Evolutionary conservation across 1,139 yeast species (phyloP).

Genomic region (Diutina pseudorugosa): DNA sequence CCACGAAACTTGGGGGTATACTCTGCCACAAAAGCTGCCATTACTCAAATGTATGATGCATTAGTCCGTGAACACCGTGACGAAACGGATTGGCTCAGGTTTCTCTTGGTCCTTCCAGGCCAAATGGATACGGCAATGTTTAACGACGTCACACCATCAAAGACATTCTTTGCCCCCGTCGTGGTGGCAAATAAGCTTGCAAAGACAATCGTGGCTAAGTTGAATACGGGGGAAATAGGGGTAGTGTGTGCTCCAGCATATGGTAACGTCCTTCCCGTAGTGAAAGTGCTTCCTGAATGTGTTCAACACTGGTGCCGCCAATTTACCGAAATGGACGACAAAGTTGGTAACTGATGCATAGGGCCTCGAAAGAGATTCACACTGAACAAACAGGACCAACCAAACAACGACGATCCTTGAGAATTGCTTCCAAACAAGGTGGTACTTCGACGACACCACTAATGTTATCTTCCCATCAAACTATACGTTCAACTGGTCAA

Average conservation of each 20-base stretch:
- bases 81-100: constrained; percentile 17
- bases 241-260: constrained; percentile 46
- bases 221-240: constrained; percentile 41
- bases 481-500: too few species aligned
- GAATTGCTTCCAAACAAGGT: too few species aligned
- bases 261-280: constrained; percentile 41
- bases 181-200: constrained; percentile 35
- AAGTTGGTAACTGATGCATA: constrained; percentile 8
- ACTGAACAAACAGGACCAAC: too few species aligned
- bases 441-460: too few species aligned
- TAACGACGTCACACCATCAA: constrained; percentile 45
- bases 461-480: too few species aligned
- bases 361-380: too few species aligned
- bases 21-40: constrained; percentile 56
- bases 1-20: constrained; percentile 57
- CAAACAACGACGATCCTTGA: too few species aligned
- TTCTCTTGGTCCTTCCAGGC: constrained; percentile 51
- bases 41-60: constrained; percentile 48
- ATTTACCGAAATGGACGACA: constrained; percentile 42
- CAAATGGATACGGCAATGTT: constrained; percentile 57
- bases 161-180: constrained; percentile 52
- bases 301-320: constrained; percentile 34
- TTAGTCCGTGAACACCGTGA: constrained; percentile 34
- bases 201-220: constrained; percentile 21
- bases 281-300: constrained; percentile 40